A percentile compares a stretch with the other conserved stretches of the same genome.
These are phyloP conservation scores for Jatropha curcas DNA, from an alignment of 345 rosid species.

Conservation along the genomic window DNA sequence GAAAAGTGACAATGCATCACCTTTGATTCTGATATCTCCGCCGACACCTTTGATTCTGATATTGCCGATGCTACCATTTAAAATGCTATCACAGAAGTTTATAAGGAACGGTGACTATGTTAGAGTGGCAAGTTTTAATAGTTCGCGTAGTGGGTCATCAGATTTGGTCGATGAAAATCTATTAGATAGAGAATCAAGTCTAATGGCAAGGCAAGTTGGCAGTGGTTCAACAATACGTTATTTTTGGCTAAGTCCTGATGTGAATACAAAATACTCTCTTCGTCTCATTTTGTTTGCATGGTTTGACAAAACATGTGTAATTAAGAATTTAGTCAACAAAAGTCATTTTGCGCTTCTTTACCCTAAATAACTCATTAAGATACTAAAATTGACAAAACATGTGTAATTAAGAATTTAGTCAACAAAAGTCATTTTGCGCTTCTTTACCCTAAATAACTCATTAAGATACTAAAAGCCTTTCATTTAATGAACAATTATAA, in stretches of 20 bases:
- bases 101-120: slow-evolving; percentile 64
- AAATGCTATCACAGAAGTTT: slow-evolving; percentile 59
- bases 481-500: no score
- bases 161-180: slow-evolving; percentile 45
- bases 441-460: no score
- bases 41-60: no score
- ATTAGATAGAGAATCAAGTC: slow-evolving; percentile 34
- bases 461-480: no score
- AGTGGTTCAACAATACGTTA: slow-evolving; percentile 11
- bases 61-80: slow-evolving; percentile 85
- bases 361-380: no score
- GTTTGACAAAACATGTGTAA: no score
- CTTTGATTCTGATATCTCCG: slow-evolving; percentile 53
- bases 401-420: no score
- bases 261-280: slow-evolving; percentile 71
- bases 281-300: no score
- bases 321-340: no score
- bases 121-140: slow-evolving; percentile 56
- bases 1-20: slow-evolving; percentile 52
- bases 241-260: slow-evolving; percentile 89
- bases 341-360: no score
- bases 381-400: no score
- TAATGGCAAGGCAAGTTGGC: slow-evolving; percentile 7
- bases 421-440: no score
- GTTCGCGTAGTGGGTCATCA: slow-evolving; percentile 52